phyloP scores from a whole-genome alignment of 2,329 filamentous ascomycete species.

The Byssothecium circinans region DNA sequence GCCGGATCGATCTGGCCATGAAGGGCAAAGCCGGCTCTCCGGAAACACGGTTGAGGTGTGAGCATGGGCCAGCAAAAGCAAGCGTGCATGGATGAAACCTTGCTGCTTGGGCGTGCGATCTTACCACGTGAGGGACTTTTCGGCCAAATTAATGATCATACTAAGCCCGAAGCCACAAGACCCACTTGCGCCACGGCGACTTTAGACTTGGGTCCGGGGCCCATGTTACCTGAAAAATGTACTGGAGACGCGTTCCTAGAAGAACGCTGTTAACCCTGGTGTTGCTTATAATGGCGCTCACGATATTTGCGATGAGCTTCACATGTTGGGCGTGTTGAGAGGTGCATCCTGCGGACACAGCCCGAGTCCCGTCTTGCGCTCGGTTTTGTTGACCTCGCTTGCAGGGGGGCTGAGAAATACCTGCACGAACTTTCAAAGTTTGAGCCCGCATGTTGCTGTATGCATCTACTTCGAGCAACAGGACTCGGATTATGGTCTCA shows the following conservation, averaged over 20 bases:
- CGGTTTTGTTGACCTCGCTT: too few species aligned
- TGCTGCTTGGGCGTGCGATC: slow-evolving; percentile 13
- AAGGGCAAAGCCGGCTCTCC: slow-evolving; percentile 18
- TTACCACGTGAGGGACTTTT: slow-evolving; percentile 36
- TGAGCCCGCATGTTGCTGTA: too few species aligned
- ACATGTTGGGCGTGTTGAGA: slow-evolving; percentile 10
- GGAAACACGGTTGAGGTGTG: slow-evolving; percentile 12
- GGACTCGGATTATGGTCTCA: background rate
- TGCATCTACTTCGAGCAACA: background rate
- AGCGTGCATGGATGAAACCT: slow-evolving; percentile 10
- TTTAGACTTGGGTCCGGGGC: slow-evolving; percentile 26
- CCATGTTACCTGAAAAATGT: slow-evolving; percentile 30
- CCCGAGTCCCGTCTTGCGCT: too few species aligned
- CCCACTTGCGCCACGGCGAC: slow-evolving; percentile 10
- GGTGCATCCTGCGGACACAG: background rate
- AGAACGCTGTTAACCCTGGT: slow-evolving; percentile 1
- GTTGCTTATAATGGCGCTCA: slow-evolving; percentile 17
- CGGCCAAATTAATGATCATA: slow-evolving; percentile 24
- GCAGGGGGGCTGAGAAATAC: too few species aligned
- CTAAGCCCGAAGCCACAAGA: slow-evolving; percentile 35
- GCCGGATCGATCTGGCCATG: slow-evolving; percentile 15
- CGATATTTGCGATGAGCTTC: slow-evolving; percentile 4
- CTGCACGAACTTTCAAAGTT: too few species aligned
- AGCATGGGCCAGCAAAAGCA: slow-evolving; percentile 19
- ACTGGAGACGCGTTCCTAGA: slow-evolving; percentile 30